Evolutionary conservation across 2,329 filamentous ascomycete species (phyloP).

Genomic region (Cercospora janseana): DNA sequence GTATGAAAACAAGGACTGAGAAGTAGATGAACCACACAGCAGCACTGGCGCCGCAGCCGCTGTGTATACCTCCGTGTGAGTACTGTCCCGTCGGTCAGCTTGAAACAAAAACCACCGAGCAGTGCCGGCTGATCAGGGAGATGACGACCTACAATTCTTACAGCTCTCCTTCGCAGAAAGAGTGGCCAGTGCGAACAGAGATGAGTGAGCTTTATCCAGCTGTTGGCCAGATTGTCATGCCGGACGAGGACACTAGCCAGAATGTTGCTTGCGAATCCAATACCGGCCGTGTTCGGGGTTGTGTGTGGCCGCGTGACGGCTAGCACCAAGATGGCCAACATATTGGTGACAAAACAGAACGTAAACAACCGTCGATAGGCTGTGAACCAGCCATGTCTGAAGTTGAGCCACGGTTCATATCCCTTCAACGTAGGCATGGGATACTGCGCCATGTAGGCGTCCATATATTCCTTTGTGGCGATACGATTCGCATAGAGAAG

Average conservation of each 20-base stretch:
- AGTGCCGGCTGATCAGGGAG: conserved; percentile 31
- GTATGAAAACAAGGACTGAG: conserved; percentile 33
- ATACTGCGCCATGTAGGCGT: conserved; percentile 20
- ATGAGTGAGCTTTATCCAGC: conserved; percentile 34
- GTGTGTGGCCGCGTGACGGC: conserved; percentile 6
- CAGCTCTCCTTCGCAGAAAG: conserved; percentile 4
- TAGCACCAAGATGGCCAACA: conserved; percentile 30
- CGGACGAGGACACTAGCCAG: conserved; percentile 39
- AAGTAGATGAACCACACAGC: conserved; percentile 48
- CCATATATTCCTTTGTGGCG: conserved; percentile 28
- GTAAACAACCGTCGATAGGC: conserved; percentile 36
- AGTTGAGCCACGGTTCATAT: conserved; percentile 23
- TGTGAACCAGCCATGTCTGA: conserved; percentile 34
- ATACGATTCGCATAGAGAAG: conserved; percentile 19
- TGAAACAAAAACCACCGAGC: too few species aligned
- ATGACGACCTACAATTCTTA: conserved; percentile 20
- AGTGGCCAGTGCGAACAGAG: conserved; percentile 28
- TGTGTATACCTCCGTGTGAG: conserved; percentile 43
- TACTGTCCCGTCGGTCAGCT: conserved; percentile 40
- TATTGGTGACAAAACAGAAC: conserved; percentile 32
- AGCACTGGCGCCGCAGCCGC: conserved; percentile 39
- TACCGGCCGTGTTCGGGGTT: conserved; percentile 20
- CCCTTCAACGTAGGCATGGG: conserved; percentile 27
- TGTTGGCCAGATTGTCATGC: conserved; percentile 43
- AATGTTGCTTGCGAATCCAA: conserved; percentile 38